Evolutionary conservation across 768 basidiomycete species (phyloP), one percentile per base, ranked within the genome.

Genomic region (Xerocomellus chrysenteron): DNA sequence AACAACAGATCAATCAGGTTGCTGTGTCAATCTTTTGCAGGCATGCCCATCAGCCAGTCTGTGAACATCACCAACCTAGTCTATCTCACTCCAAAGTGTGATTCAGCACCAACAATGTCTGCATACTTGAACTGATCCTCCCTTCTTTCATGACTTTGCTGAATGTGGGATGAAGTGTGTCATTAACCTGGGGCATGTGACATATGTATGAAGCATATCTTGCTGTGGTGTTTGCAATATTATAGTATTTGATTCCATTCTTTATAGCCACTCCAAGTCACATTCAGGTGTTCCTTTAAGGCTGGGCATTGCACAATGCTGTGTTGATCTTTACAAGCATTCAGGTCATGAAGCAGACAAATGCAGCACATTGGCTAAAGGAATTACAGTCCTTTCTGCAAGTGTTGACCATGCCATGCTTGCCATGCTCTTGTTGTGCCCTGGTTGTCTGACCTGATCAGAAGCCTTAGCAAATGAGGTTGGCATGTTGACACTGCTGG

Each of bases 181-280:
- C 55, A 0, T 26, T 47, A 7, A 54, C 33, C 3, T 55, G 50
- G 13, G 61, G 51, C 0, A 62, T 13, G 1, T 62, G 61, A 10
- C 61, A 60, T n/a, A n/a, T n/a, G n/a, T n/a, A n/a, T n/a, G 6
- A 40, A 62, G n/a, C 59, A 62, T 2, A 62, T 60, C 39, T 50
- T 54, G 14, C 24, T 30, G 53, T 62, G 59, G 4, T 52, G 13
- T 4, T 21, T 30, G 14, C n/a, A 0, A 24, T 62, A 62, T 4
- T 6, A 2, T 0, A 62, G 41, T 11, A 3, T 10, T 9, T 24
- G 8, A 21, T 48, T 50, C 58, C 60, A 62, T 3, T 30, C 11
- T 13, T 30, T 50, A 39, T 60, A 62, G 1, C 0, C 1, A 1
- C 9, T 24, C 39, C 48, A 59, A 0, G 19, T 36, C 9, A 12